Evolutionary conservation across 345 rosid genomes (phyloP).

Genomic region (Melaleuca quinquenervia): DNA sequence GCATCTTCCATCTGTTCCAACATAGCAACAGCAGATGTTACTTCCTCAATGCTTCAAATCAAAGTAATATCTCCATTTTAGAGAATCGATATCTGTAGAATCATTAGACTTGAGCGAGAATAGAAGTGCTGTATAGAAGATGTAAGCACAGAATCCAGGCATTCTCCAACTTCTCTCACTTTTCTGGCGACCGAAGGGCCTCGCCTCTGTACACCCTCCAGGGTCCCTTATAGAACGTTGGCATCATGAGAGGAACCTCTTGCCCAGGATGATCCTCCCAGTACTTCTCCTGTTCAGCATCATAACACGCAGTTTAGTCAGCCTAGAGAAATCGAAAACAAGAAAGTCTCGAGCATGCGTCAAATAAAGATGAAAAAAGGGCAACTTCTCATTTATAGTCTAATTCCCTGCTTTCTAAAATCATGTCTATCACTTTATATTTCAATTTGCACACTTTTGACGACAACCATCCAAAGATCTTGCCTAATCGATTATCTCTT

Average conservation of each 20-base stretch:
- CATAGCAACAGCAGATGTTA: not conserved
- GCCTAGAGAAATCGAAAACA: not conserved
- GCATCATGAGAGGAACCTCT: constrained; percentile 72
- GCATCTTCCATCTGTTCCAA: not conserved
- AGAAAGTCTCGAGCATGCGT: not conserved
- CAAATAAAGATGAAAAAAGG: not conserved
- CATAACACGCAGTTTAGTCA: constrained; percentile 1
- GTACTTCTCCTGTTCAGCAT: constrained; percentile 63
- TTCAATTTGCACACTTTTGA: not conserved
- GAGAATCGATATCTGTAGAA: not conserved
- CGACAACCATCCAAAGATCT: not conserved
- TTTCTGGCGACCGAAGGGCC: constrained; percentile 25
- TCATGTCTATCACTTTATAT: not conserved
- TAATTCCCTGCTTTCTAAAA: not conserved
- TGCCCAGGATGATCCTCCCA: constrained; percentile 95
- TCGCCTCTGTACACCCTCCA: constrained; percentile 78
- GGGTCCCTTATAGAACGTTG: constrained; percentile 66
- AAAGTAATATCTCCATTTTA: not conserved
- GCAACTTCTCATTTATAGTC: not conserved
- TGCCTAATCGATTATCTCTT: not conserved
- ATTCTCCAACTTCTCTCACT: constrained; percentile 5
- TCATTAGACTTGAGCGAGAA: not conserved
- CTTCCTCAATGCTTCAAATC: not conserved
- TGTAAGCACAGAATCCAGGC: not conserved
- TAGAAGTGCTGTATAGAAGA: not conserved